Evolutionary conservation across 108 stramenopile genomes (phyloP).

Genomic region (Fragilaria radians): DNA sequence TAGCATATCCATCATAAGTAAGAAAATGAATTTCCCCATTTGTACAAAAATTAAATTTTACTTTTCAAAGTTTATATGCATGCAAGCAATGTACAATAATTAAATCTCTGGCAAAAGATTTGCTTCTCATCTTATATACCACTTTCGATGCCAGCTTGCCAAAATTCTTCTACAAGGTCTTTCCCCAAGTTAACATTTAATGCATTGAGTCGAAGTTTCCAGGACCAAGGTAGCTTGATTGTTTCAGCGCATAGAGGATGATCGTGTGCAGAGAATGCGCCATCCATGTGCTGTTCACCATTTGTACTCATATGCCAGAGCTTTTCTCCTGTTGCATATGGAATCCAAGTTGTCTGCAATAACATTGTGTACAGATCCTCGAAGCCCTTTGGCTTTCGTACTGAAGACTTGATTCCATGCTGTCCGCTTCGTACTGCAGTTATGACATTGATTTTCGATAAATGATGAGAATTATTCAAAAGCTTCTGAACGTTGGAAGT

Average conservation of each 20-base stretch:
- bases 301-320: constrained; percentile 5
- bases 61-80: too few relatives aligned
- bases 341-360: constrained; percentile 37
- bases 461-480: background rate
- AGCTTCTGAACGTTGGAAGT: background rate
- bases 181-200: constrained; percentile 15
- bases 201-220: constrained; percentile 8
- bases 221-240: constrained; percentile 1
- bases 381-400: constrained; percentile 6
- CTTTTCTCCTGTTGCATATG: constrained; percentile 5
- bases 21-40: too few relatives aligned
- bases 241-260: constrained; percentile 15
- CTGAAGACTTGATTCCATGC: background rate
- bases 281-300: constrained; percentile 23
- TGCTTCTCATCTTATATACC: too few relatives aligned
- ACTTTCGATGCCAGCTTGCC: background rate
- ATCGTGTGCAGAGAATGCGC: constrained; percentile 10
- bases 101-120: too few relatives aligned
- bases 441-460: constrained; percentile 1
- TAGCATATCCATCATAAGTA: too few relatives aligned
- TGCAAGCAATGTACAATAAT: too few relatives aligned
- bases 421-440: background rate
- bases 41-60: too few relatives aligned
- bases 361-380: constrained; percentile 15
- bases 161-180: background rate